Conservation (phyloP, 1,284 basidiomycete genomes). For the Cutaneotrichosporon arboriforme region DNA sequence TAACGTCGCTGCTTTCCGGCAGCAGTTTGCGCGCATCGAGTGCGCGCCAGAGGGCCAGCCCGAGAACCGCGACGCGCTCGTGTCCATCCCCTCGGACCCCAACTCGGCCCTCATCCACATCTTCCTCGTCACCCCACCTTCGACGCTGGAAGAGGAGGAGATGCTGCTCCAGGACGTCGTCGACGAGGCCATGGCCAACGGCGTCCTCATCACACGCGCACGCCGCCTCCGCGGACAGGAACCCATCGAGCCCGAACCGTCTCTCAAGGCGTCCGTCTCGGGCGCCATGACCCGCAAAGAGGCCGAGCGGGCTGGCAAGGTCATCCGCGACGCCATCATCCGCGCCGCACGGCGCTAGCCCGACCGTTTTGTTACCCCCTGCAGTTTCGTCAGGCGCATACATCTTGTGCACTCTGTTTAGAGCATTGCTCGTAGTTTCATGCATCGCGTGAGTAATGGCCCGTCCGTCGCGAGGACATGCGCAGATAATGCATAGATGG, state of each 20-base stretch:
- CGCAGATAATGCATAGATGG: background rate
- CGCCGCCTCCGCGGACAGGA: conserved; percentile 78
- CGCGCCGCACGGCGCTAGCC: background rate
- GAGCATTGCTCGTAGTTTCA: background rate
- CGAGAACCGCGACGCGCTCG: conserved; percentile 55
- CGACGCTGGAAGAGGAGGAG: conserved; percentile 65
- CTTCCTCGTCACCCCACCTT: conserved; percentile 54
- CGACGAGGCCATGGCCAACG: conserved; percentile 69
- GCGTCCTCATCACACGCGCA: conserved; percentile 74
- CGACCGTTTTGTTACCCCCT: too few species aligned
- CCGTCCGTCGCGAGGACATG: background rate
- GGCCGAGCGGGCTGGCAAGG: conserved; percentile 74
- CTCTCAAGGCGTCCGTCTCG: conserved; percentile 74
- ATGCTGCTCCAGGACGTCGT: conserved; percentile 76
- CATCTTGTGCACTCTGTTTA: background rate
- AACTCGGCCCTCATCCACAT: conserved; percentile 85
- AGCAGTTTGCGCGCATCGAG: conserved; percentile 67
- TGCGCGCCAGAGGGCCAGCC: conserved; percentile 10
- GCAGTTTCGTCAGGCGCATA: too few species aligned
- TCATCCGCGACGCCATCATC: conserved; percentile 67
- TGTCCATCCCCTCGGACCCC: conserved; percentile 77
- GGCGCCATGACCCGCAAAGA: conserved; percentile 80
- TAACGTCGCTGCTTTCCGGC: conserved; percentile 69
- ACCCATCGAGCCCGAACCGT: conserved; percentile 72
- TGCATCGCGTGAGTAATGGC: conserved; percentile 2